phyloP scores from a whole-genome alignment of 1,284 basidiomycete species.

The Trametes hirsuta region DNA sequence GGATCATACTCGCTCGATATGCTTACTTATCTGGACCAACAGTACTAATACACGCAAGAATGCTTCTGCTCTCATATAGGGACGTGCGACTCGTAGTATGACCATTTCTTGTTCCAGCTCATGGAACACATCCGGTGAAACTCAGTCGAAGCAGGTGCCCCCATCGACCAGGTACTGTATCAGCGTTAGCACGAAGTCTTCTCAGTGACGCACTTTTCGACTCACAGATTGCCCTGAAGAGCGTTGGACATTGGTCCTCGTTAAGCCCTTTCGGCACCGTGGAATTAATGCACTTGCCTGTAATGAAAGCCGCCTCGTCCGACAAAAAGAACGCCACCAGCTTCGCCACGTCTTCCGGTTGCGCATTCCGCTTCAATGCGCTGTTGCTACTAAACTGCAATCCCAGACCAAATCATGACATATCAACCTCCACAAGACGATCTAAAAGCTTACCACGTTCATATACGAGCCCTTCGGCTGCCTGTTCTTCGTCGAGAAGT shows the following conservation, averaged over 20 bases:
- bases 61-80: neutral
- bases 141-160: slow-evolving; percentile 29
- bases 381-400: slow-evolving; percentile 6
- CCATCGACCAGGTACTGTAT: slow-evolving; percentile 15
- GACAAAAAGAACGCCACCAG: slow-evolving; percentile 42
- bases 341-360: slow-evolving; percentile 37
- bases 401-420: too few species aligned
- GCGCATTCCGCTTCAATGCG: slow-evolving; percentile 27
- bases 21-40: too few species aligned
- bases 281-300: slow-evolving; percentile 29
- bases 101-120: neutral
- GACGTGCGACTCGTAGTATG: too few species aligned
- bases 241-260: neutral
- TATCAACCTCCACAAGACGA: neutral
- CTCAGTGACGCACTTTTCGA: neutral
- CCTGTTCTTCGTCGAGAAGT: slow-evolving; percentile 27
- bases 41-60: too few species aligned
- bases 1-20: too few species aligned
- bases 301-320: slow-evolving; percentile 37
- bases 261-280: too few species aligned
- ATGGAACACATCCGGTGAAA: neutral
- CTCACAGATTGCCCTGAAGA: slow-evolving; percentile 1
- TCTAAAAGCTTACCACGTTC: slow-evolving; percentile 41
- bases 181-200: neutral
- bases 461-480: slow-evolving; percentile 47